Evolutionary conservation across 2,329 filamentous ascomycete species (phyloP).

Genomic region (Aspergillus sp.): DNA sequence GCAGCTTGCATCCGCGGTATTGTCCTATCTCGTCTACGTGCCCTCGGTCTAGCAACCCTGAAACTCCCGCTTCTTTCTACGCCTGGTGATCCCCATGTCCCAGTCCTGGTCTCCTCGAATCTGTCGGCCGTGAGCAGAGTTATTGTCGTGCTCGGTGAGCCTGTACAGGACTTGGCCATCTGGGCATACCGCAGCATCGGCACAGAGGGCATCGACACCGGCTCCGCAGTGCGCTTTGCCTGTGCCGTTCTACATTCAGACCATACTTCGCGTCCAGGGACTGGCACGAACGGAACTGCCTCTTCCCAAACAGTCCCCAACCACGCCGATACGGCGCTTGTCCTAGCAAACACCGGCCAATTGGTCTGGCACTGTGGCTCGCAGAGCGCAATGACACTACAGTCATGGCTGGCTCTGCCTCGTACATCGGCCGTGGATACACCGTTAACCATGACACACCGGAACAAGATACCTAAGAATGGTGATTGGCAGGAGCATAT

Average conservation of each 20-base stretch:
- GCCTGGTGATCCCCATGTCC: constrained; percentile 58
- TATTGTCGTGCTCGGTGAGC: constrained; percentile 73
- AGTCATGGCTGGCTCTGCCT: constrained; percentile 59
- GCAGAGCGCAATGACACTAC: constrained; percentile 58
- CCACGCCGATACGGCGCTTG: constrained; percentile 46
- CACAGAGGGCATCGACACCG: constrained; percentile 65
- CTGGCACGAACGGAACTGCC: constrained; percentile 1
- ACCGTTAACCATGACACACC: constrained; percentile 49
- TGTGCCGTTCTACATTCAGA: constrained; percentile 39
- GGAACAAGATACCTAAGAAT: constrained; percentile 66
- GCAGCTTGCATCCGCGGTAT: constrained; percentile 57
- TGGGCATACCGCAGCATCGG: constrained; percentile 69
- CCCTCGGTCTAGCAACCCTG: constrained; percentile 59
- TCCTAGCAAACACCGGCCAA: constrained; percentile 78
- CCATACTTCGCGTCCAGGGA: constrained; percentile 14
- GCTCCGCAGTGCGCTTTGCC: constrained; percentile 68
- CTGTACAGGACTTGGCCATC: constrained; percentile 69
- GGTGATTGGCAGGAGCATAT: constrained; percentile 61
- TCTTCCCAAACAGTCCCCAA: constrained; percentile 6
- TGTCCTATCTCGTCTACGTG: constrained; percentile 61
- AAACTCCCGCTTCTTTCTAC: constrained; percentile 60
- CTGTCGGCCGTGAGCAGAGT: constrained; percentile 61
- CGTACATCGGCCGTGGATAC: constrained; percentile 63
- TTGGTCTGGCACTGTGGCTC: constrained; percentile 71
- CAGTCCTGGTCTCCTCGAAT: constrained; percentile 64